A percentile compares a stretch with the other conserved stretches of the same genome.
Evolutionary conservation across 2,329 filamentous ascomycete species (phyloP).

Genomic region (Fusarium chlamydosporum): DNA sequence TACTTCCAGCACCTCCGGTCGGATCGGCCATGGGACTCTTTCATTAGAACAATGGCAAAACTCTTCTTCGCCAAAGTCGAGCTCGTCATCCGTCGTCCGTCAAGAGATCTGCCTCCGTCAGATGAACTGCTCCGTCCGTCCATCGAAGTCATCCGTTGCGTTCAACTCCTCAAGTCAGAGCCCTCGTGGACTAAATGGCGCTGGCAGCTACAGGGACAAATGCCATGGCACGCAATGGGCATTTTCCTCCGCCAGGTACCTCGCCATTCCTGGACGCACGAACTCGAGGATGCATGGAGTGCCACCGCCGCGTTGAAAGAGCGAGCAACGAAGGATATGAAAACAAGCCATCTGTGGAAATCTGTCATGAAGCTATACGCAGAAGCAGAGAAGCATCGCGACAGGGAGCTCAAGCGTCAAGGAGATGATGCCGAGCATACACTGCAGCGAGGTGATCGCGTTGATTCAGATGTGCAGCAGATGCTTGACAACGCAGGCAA

Average conservation of each 20-base stretch:
- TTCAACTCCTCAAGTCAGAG: slow-evolving; percentile 42
- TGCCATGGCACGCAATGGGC: slow-evolving; percentile 50
- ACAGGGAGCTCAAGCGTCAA: slow-evolving; percentile 20
- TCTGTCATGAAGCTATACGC: slow-evolving; percentile 29
- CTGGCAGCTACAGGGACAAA: slow-evolving; percentile 51
- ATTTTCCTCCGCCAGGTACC: slow-evolving; percentile 45
- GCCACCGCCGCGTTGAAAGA: slow-evolving; percentile 24
- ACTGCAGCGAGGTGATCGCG: background rate
- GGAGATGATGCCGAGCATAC: slow-evolving; percentile 12
- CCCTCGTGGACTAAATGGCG: slow-evolving; percentile 48
- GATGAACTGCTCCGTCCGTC: slow-evolving; percentile 15
- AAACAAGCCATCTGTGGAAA: slow-evolving; percentile 36
- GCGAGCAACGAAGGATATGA: slow-evolving; percentile 14
- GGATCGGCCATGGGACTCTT: slow-evolving; percentile 28
- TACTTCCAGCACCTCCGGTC: slow-evolving; percentile 30
- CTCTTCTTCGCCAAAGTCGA: slow-evolving; percentile 52
- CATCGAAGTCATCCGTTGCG: slow-evolving; percentile 43
- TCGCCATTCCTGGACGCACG: slow-evolving; percentile 41
- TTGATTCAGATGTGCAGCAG: slow-evolving; percentile 17
- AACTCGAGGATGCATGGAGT: slow-evolving; percentile 46
- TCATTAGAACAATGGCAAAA: slow-evolving; percentile 41
- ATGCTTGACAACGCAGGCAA: slow-evolving; percentile 9
- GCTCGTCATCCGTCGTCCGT: slow-evolving; percentile 38
- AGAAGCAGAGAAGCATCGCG: slow-evolving; percentile 28
- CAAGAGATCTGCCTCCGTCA: background rate